Base-by-base conservation (phyloP, 73 alveolate species). In the Diophrys sp. region DNA sequence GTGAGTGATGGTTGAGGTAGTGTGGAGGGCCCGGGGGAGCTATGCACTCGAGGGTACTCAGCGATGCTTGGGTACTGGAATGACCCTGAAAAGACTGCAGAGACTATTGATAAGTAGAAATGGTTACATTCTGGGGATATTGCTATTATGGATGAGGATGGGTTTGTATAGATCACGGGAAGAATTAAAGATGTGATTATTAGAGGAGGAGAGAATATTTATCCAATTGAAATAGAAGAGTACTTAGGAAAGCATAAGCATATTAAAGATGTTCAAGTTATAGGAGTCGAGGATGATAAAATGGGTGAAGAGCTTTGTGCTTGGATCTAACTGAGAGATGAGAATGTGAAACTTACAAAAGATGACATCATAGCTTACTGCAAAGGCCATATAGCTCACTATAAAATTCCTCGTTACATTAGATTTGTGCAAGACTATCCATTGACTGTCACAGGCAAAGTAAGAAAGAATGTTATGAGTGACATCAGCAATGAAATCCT, bases 201-300 rank as follows among this genome's bases (percentile, higher is more conserved):
- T 0, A 88, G 98, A 66, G 98, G 98, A 30, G 98, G 98, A 14
- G 98, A 93, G 56, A 93, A 93, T 67, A 85, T 93, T 32, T 93
- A 78, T 82, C 98, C 98, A 1, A 84, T 71, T 28, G 98, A 93
- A 71, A 76, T 93, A 25, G 98, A 93, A 74, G 94, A 89, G 27
- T 86, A 44, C 69, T 75, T 93, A 67, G 33, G 70, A 73, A 77
- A 78, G 25, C 93, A 91, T 71, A 88, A 88, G 26, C 80, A 71
- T 54, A 81, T 93, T 29, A 82, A 66, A 29, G 93, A 88, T 67
- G 93, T 89, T 24, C 82, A 91, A 67, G 97, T 91, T 1, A 67
- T 93, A 5, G 98, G 98, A 25, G 90, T 93, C 14, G 75, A 83
- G 18, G 97, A 91, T 81, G 90, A 88, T 68, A 56, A 53, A 30